Evolutionary conservation across 352 stramenopile genomes (phyloP), one percentile per base, ranked within the genome.

Genomic region (Phytophthora kernoviae): DNA sequence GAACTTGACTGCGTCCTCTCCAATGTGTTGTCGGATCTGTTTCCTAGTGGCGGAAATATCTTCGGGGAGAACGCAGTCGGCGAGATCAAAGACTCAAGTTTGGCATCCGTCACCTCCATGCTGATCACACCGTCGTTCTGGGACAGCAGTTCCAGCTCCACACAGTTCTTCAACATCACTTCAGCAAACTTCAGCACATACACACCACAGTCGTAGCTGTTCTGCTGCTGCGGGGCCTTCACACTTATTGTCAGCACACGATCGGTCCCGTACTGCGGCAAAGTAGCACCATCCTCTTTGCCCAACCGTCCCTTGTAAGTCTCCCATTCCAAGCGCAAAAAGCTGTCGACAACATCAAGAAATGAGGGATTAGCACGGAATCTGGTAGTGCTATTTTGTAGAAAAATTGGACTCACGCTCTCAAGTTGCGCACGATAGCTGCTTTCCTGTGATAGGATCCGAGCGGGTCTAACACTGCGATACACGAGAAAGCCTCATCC

Each of bases 381-480:
- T 15, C 8, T 1, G 17, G 18, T 36, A 45, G 11, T 2, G 56
- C 42, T 39, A 18, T 20, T 30, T 15, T 32, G 20, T 15, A 30
- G 6, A 47, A 5, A 21, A 43, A 30, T 2, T n/a, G 21, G 11
- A 75, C 79, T 41, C 63, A 91, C 84, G 62, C 68, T 73, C 61
- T 70, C 27, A 93, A 66, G 43, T 89, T 70, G 14, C 81, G 76
- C 18, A 76, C 33, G 45, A 93, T 91, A 4, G 68, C 60, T 32
- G 58, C 44, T 58, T 77, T 84, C 45, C 69, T 82, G 59, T 93
- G 84, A 51, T 91, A 93, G 7, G 64, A 70, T 8, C 82, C 82
- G 8, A 93, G 82, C 30, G 84, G 81, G 59, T 93, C 84, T 26
- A 93, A 52, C 26, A 91, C 58, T 20, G 74, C 78, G 11, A 93